Conservation (phyloP, 306 rosid genomes). For the Carpinus fangiana region DNA sequence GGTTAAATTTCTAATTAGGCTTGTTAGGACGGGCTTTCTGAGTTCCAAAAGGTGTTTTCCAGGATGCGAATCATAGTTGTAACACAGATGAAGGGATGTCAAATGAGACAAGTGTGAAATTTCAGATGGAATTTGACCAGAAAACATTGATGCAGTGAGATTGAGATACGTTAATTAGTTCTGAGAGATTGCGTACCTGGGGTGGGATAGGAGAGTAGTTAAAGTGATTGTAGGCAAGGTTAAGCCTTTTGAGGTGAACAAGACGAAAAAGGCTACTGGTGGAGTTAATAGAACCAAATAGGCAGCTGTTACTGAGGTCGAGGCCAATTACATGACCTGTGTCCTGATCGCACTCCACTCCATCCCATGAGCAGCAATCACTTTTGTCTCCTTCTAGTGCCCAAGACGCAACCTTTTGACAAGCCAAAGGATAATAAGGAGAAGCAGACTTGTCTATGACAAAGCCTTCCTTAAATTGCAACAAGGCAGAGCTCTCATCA, state of each 20-base stretch:
- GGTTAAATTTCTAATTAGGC: neutral
- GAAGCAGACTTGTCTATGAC: neutral
- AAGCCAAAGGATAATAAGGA: neutral
- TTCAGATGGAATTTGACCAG: neutral
- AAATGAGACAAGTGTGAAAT: neutral
- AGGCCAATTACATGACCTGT: neutral
- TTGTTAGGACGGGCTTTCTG: neutral
- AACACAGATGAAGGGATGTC: neutral
- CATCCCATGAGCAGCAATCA: neutral
- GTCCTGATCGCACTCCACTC: neutral
- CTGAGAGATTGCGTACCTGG: neutral
- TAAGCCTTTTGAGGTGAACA: neutral
- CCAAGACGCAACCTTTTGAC: neutral
- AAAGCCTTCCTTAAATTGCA: neutral
- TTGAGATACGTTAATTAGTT: neutral
- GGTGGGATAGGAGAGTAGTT: neutral
- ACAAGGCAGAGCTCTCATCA: neutral
- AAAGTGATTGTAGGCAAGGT: neutral
- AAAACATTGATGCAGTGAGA: neutral
- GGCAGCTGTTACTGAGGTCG: neutral
- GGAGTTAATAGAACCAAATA: neutral
- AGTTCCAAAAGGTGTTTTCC: neutral
- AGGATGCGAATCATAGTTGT: neutral
- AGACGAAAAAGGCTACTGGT: neutral
- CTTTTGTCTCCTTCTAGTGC: neutral